These are phyloP conservation scores for Luzula sylvatica DNA, from an alignment of 176 grass and related monocot species.

Conservation along the genomic window DNA sequence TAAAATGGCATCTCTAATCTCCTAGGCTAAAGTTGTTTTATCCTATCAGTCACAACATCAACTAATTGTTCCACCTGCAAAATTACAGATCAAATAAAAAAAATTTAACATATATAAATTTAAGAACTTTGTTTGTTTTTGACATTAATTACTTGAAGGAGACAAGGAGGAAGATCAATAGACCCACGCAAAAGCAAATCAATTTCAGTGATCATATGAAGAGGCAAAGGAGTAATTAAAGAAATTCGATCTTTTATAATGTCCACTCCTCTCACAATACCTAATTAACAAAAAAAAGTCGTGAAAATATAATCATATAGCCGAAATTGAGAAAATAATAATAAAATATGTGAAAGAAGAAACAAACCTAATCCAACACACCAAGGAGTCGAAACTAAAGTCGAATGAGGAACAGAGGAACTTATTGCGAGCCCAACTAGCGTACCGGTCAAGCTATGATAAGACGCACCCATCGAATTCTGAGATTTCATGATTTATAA, in stretches of 20 bases:
- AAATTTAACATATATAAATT: too few relatives aligned
- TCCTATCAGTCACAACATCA: background rate
- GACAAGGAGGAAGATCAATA: constrained; percentile 8
- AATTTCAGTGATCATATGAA: background rate
- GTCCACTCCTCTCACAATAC: constrained; percentile 19
- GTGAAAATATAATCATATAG: background rate
- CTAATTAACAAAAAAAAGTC: background rate
- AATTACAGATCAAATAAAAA: too few relatives aligned
- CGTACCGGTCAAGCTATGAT: constrained; percentile 28
- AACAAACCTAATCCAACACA: constrained; percentile 52
- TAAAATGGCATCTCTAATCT: too few relatives aligned
- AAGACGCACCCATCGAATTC: constrained; percentile 13
- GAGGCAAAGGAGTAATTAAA: constrained; percentile 6
- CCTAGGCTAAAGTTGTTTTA: background rate
- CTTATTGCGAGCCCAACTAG: constrained; percentile 50
- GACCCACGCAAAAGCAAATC: background rate
- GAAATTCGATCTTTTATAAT: constrained; percentile 2
- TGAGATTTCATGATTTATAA: background rate
- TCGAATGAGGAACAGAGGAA: constrained; percentile 21
- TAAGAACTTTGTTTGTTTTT: too few relatives aligned
- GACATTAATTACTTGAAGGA: background rate
- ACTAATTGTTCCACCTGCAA: background rate
- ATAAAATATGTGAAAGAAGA: background rate
- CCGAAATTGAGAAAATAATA: too few relatives aligned
- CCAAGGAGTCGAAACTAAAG: constrained; percentile 30